phyloP scores from a whole-genome alignment of 2,329 filamentous ascomycete genomes.

The Phaeoacremonium minimum region DNA sequence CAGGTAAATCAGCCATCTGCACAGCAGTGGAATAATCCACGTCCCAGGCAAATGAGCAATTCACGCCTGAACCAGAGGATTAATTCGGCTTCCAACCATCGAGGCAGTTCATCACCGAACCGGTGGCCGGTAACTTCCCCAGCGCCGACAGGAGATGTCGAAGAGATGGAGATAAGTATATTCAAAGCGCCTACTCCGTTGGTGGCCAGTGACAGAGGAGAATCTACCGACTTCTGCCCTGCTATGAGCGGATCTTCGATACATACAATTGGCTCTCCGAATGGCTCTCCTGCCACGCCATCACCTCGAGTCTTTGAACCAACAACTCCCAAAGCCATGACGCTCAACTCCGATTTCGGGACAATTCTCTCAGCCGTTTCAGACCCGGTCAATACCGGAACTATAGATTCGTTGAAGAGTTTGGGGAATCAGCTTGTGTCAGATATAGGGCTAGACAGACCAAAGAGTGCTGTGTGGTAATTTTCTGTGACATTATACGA shows the following conservation, averaged over 20 bases:
- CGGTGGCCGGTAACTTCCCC: not conserved
- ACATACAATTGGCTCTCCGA: constrained; percentile 4
- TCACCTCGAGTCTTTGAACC: constrained; percentile 18
- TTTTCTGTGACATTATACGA: too few relatives aligned
- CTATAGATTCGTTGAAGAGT: too few relatives aligned
- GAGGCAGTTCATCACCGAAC: not conserved
- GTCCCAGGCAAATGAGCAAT: not conserved
- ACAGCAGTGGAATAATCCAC: not conserved
- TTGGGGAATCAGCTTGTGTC: too few relatives aligned
- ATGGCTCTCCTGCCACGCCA: constrained; percentile 7
- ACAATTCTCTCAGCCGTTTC: not conserved
- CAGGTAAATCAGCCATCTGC: not conserved
- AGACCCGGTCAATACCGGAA: too few relatives aligned
- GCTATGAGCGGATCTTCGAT: constrained; percentile 1
- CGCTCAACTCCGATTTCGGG: not conserved
- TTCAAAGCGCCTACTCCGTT: too few relatives aligned
- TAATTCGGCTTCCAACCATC: not conserved
- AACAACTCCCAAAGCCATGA: constrained; percentile 22
- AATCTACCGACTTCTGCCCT: not conserved
- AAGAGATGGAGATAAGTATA: too few relatives aligned
- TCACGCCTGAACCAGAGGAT: not conserved
- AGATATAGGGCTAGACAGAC: constrained; percentile 8
- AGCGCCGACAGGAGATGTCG: not conserved
- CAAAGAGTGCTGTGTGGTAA: constrained; percentile 12
- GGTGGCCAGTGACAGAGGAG: not conserved